These are phyloP conservation scores for Aspergillus fructus DNA, from an alignment of 2,329 filamentous ascomycete genomes.

Conservation along the genomic window DNA sequence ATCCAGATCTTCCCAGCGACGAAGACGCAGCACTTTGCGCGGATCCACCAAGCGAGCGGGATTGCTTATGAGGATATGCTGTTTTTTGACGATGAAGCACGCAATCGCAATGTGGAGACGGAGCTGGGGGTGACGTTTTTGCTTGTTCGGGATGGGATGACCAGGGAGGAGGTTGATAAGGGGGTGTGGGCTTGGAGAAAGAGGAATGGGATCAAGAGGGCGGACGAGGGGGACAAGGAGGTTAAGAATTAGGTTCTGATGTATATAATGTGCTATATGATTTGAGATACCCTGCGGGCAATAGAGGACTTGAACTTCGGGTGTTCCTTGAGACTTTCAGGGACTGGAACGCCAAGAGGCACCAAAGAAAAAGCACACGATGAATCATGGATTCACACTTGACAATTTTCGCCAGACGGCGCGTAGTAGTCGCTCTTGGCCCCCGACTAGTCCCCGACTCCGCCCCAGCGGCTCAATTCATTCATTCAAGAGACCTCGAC, in stretches of 20 bases:
- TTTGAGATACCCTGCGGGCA: not conserved
- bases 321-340: too few species aligned
- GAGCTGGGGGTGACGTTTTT: constrained; percentile 80
- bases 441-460: not conserved
- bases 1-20: constrained; percentile 68
- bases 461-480: not conserved
- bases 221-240: constrained; percentile 14
- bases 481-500: not conserved
- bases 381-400: not conserved
- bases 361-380: not conserved
- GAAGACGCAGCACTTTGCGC: constrained; percentile 83
- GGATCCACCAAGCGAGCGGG: constrained; percentile 68
- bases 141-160: constrained; percentile 76
- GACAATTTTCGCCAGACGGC: too few species aligned
- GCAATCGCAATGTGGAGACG: constrained; percentile 77
- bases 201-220: constrained; percentile 55
- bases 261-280: not conserved
- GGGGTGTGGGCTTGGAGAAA: constrained; percentile 81
- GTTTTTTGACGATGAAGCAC: constrained; percentile 90
- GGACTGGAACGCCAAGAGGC: too few species aligned
- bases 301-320: not conserved
- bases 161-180: constrained; percentile 71
- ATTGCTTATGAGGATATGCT: constrained; percentile 80
- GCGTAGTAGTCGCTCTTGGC: not conserved
- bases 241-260: not conserved